Percentiles rank a stretch among this genome's conserved stretches.
phyloP scores from a whole-genome alignment of 2,329 filamentous ascomycete species.

The Xylariaceae sp. region DNA sequence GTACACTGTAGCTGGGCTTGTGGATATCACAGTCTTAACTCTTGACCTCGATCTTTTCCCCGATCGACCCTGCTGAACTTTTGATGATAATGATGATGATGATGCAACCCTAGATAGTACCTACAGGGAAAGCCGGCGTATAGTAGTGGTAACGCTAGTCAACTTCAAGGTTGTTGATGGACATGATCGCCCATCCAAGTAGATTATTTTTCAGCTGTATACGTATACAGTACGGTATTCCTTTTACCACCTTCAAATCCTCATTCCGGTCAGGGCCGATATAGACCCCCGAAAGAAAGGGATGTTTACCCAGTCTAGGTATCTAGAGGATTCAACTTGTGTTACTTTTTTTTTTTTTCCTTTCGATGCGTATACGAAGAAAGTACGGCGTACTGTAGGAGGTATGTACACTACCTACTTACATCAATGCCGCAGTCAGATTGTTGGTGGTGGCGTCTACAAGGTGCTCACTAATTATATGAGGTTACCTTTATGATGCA shows the following conservation, averaged over 20 bases:
- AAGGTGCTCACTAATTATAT: constrained; percentile 17
- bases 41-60: no score
- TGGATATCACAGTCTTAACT: no score
- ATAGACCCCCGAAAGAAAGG: neutral
- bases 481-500: constrained; percentile 14
- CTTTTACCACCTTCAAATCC: neutral
- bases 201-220: constrained; percentile 3
- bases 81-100: neutral
- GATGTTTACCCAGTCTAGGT: no score
- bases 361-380: neutral
- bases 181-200: constrained; percentile 6
- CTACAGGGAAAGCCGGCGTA: constrained; percentile 1
- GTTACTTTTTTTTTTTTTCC: neutral
- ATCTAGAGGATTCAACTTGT: neutral
- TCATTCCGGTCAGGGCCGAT: constrained; percentile 6
- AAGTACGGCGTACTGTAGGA: neutral
- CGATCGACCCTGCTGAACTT: constrained; percentile 13
- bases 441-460: neutral
- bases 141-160: constrained; percentile 8
- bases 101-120: neutral
- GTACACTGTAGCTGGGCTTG: no score
- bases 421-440: constrained; percentile 8
- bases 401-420: neutral
- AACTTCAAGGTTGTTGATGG: constrained; percentile 1
- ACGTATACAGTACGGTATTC: neutral